Evolutionary conservation across 164 flowering plant genomes (phyloP).

Genomic region (Vitis riparia): DNA sequence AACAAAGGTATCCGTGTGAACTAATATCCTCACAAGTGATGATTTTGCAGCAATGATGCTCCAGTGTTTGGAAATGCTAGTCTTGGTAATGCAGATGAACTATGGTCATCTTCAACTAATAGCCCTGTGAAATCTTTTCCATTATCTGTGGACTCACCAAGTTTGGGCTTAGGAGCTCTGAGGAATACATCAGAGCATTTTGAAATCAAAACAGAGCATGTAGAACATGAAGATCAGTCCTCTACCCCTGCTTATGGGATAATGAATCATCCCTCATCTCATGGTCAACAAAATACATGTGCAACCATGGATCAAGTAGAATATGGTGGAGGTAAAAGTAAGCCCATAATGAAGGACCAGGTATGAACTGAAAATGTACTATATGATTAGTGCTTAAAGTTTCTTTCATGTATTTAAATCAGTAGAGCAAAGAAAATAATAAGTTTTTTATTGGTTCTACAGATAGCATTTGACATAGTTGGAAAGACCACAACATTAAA

Average conservation of each 20-base stretch:
- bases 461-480: slow-evolving; percentile 21
- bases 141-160: slow-evolving; percentile 33
- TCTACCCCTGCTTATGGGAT: slow-evolving; percentile 24
- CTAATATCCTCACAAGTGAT: slow-evolving; percentile 54
- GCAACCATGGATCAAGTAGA: slow-evolving; percentile 22
- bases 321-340: slow-evolving; percentile 30
- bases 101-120: slow-evolving; percentile 62
- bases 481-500: slow-evolving; percentile 20
- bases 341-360: slow-evolving; percentile 34
- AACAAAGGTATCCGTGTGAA: slow-evolving; percentile 39
- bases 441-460: slow-evolving; percentile 12
- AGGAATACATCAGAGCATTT: slow-evolving; percentile 23
- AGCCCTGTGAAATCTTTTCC: slow-evolving; percentile 40
- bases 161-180: slow-evolving; percentile 23
- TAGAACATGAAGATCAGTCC: slow-evolving; percentile 28
- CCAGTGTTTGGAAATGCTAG: slow-evolving; percentile 50
- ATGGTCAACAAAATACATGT: slow-evolving; percentile 19
- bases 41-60: slow-evolving; percentile 74
- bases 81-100: slow-evolving; percentile 56
- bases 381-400: not conserved
- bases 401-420: slow-evolving; percentile 1
- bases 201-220: slow-evolving; percentile 33
- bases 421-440: not conserved
- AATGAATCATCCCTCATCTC: slow-evolving; percentile 19
- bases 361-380: slow-evolving; percentile 23